Evolutionary conservation across 1,284 basidiomycete species (phyloP).

Genomic region (Leccinum angustisporum): DNA sequence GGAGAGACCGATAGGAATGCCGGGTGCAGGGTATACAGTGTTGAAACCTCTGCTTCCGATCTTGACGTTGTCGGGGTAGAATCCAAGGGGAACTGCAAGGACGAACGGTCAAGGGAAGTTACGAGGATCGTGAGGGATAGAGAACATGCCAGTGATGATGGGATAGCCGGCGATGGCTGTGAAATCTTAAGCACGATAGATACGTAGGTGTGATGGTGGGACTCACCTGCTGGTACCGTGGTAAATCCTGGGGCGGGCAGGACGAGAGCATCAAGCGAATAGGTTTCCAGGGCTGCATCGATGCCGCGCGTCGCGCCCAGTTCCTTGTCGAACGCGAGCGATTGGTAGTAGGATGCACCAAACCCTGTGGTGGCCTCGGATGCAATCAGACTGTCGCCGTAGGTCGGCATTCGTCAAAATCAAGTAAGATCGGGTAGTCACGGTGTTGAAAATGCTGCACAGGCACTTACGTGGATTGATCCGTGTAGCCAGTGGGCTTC

Average conservation of each 20-base stretch:
- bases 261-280: constrained; percentile 58
- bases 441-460: too few relatives aligned
- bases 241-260: constrained; percentile 54
- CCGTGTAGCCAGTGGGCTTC: constrained; percentile 46
- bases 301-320: constrained; percentile 57
- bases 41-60: constrained; percentile 42
- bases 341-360: constrained; percentile 46
- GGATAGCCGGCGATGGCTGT: constrained; percentile 60
- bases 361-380: constrained; percentile 49
- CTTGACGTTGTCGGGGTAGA: constrained; percentile 52
- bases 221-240: constrained; percentile 42
- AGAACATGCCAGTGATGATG: constrained; percentile 48
- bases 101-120: not conserved
- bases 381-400: constrained; percentile 39
- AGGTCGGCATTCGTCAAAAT: not conserved
- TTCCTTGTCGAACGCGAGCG: constrained; percentile 51
- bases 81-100: constrained; percentile 54
- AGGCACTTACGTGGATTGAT: constrained; percentile 43
- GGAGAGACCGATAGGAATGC: constrained; percentile 61
- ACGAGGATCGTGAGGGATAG: not conserved
- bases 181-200: not conserved
- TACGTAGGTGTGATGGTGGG: constrained; percentile 7
- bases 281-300: constrained; percentile 50
- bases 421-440: too few relatives aligned
- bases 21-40: constrained; percentile 54